Percentiles rank a stretch among this genome's conserved stretches.
Evolutionary conservation across 1,284 basidiomycete species (phyloP).

Genomic region (Veloboletus limbatus): DNA sequence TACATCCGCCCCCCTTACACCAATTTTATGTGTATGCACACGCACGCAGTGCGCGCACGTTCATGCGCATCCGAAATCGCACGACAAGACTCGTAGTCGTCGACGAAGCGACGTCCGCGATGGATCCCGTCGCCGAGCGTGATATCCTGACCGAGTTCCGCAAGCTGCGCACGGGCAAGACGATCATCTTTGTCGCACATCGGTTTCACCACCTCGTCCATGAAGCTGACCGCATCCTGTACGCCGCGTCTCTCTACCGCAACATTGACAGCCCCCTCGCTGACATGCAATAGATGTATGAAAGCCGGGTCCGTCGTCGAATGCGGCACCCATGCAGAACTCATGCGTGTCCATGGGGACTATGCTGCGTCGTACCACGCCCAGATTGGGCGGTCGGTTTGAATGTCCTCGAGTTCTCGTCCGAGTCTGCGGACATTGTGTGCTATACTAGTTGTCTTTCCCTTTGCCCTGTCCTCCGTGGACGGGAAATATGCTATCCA

Average conservation of each 20-base stretch:
- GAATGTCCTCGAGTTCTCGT: too few relatives aligned
- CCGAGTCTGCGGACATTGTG: too few relatives aligned
- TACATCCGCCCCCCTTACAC: too few relatives aligned
- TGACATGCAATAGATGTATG: slow-evolving; percentile 65
- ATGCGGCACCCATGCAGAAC: slow-evolving; percentile 49
- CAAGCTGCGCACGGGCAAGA: slow-evolving; percentile 50
- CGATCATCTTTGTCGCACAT: slow-evolving; percentile 66
- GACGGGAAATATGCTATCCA: too few relatives aligned
- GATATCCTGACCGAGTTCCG: slow-evolving; percentile 49
- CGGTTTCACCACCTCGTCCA: slow-evolving; percentile 63
- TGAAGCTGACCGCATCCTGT: slow-evolving; percentile 62
- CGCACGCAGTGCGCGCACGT: slow-evolving; percentile 36
- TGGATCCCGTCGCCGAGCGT: slow-evolving; percentile 51
- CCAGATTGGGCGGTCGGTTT: too few relatives aligned
- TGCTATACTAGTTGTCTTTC: too few relatives aligned
- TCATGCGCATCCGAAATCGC: slow-evolving; percentile 44
- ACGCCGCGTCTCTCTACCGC: slow-evolving; percentile 11
- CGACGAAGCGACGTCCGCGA: slow-evolving; percentile 52
- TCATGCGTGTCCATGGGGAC: slow-evolving; percentile 45
- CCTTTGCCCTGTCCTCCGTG: too few relatives aligned
- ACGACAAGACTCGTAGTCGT: slow-evolving; percentile 43
- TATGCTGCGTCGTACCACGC: slow-evolving; percentile 55
- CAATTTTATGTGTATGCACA: too few relatives aligned
- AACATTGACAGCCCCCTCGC: too few relatives aligned
- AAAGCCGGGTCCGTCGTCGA: slow-evolving; percentile 54